These are phyloP conservation scores for Annona cherimola DNA, from an alignment of 164 flowering plant species.

Conservation along the genomic window DNA sequence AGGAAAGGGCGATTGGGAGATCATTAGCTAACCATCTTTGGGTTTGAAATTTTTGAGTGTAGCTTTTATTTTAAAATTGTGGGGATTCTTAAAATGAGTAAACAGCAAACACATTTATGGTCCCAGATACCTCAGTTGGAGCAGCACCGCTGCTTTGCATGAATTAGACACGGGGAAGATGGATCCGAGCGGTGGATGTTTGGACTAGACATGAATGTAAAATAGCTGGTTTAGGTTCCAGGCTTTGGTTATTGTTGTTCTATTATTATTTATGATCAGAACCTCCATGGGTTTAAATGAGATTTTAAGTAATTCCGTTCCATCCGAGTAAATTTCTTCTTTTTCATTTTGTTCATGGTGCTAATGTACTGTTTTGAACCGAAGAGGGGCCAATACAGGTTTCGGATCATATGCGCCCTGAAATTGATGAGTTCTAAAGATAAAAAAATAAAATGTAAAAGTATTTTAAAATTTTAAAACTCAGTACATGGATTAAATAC, in stretches of 20 bases:
- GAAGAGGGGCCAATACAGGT: too few species aligned
- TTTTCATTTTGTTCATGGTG: too few species aligned
- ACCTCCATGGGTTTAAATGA: background rate
- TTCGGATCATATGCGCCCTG: too few species aligned
- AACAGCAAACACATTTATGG: background rate
- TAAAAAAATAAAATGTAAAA: too few species aligned
- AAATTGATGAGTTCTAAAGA: too few species aligned
- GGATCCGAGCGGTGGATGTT: background rate
- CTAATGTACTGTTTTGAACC: too few species aligned
- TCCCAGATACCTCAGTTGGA: background rate
- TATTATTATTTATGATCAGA: background rate
- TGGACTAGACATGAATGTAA: background rate
- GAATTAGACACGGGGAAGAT: background rate
- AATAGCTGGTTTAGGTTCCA: background rate
- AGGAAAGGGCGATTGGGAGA: conserved; percentile 46
- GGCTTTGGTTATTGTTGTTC: background rate
- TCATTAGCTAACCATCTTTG: conserved; percentile 11
- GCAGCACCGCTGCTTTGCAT: background rate
- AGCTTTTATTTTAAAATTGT: background rate
- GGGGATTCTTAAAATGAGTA: background rate
- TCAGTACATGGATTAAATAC: too few species aligned
- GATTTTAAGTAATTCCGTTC: too few species aligned
- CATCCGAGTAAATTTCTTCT: too few species aligned
- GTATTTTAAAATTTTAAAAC: too few species aligned
- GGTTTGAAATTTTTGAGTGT: conserved; percentile 9